These are phyloP conservation scores for Candida alai DNA, from an alignment of 805 yeast genomes.

Conservation along the genomic window DNA sequence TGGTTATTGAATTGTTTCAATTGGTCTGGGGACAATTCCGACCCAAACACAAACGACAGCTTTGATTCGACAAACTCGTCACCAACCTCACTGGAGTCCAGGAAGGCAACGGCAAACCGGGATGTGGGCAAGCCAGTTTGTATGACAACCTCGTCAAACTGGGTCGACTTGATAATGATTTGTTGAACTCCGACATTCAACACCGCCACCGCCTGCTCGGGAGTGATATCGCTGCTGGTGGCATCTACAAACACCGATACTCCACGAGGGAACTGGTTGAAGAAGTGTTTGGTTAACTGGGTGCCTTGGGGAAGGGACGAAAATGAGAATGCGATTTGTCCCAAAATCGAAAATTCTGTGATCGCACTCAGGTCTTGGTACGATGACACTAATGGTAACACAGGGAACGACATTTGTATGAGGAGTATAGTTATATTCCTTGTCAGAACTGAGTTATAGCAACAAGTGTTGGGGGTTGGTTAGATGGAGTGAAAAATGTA, in stretches of 20 bases:
- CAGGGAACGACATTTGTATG: conserved; percentile 26
- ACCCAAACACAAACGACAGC: conserved; percentile 22
- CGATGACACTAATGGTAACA: conserved; percentile 32
- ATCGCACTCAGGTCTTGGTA: conserved; percentile 14
- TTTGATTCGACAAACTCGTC: conserved; percentile 11
- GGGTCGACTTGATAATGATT: conserved; percentile 34
- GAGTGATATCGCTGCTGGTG: conserved; percentile 20
- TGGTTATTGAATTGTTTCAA: conserved; percentile 16
- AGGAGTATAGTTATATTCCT: not conserved
- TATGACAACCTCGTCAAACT: conserved; percentile 26
- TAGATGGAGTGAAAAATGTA: too few relatives aligned
- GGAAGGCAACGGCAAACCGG: conserved; percentile 36
- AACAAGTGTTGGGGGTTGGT: too few relatives aligned
- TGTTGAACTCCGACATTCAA: conserved; percentile 59
- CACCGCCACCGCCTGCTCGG: conserved; percentile 46
- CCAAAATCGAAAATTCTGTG: conserved; percentile 27
- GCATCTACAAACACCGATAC: conserved; percentile 32
- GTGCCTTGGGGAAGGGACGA: conserved; percentile 14
- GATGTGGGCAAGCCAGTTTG: conserved; percentile 50
- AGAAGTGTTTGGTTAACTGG: conserved; percentile 24
- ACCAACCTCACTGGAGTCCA: conserved; percentile 11
- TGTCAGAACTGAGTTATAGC: too few relatives aligned
- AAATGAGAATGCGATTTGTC: conserved; percentile 30
- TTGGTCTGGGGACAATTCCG: conserved; percentile 12
- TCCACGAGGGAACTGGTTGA: conserved; percentile 26